Percentiles rank a stretch among this genome's conserved stretches.
Evolutionary conservation across 495 filamentous ascomycete species (phyloP).

Genomic region (Hapsidospora chrysogenum): DNA sequence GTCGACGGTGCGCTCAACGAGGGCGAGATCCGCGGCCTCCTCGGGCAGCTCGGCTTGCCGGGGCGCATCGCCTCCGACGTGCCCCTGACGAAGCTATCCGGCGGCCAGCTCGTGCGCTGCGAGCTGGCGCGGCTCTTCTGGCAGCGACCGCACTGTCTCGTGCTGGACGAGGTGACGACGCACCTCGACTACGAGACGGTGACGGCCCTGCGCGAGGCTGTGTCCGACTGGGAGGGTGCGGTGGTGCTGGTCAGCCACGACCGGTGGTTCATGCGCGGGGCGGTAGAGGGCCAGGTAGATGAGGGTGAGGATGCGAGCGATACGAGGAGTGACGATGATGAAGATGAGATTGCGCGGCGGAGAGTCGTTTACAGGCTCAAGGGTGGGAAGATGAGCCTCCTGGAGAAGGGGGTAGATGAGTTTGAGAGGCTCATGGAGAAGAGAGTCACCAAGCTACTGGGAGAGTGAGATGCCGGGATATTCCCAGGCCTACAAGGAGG

Average conservation of each 20-base stretch:
- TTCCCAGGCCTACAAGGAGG: too few species aligned
- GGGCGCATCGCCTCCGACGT: slow-evolving; percentile 53
- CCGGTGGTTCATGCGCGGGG: slow-evolving; percentile 51
- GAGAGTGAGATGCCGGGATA: too few species aligned
- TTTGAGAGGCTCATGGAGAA: slow-evolving; percentile 51
- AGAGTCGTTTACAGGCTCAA: slow-evolving; percentile 44
- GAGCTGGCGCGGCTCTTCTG: slow-evolving; percentile 53
- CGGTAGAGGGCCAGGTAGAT: slow-evolving; percentile 46
- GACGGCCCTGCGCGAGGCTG: slow-evolving; percentile 43
- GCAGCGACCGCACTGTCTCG: slow-evolving; percentile 50
- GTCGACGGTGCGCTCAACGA: slow-evolving; percentile 33
- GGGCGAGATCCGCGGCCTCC: slow-evolving; percentile 40
- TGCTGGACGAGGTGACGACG: slow-evolving; percentile 77
- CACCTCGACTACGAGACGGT: slow-evolving; percentile 71
- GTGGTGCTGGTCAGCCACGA: slow-evolving; percentile 63
- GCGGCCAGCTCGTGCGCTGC: slow-evolving; percentile 66
- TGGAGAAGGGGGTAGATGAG: slow-evolving; percentile 40
- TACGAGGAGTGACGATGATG: slow-evolving; percentile 26
- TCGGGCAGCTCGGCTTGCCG: slow-evolving; percentile 46
- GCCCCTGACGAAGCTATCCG: slow-evolving; percentile 49
- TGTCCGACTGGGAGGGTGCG: slow-evolving; percentile 51
- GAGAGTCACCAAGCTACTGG: slow-evolving; percentile 30
- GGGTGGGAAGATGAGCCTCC: slow-evolving; percentile 34
- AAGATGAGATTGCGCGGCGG: slow-evolving; percentile 21
- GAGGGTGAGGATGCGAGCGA: slow-evolving; percentile 33